A percentile compares a stretch with the other conserved stretches of the same genome.
Conservation (phyloP, 1,284 basidiomycete genomes). For the Chondrostereum purpureum region DNA sequence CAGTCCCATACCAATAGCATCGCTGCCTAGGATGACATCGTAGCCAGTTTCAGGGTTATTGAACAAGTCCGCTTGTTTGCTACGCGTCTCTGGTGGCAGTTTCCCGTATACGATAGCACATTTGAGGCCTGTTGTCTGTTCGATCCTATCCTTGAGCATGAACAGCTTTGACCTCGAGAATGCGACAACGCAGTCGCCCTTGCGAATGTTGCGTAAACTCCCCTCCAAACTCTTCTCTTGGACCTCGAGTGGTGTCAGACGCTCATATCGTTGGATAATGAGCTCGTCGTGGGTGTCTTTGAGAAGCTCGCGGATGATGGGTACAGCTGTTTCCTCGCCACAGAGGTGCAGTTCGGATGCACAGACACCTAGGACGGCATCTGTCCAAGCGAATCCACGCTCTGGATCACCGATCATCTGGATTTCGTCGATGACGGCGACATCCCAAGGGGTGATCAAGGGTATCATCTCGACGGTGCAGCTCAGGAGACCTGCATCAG, state of each 20-base stretch:
- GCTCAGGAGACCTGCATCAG: conserved; percentile 54
- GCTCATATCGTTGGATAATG: conserved; percentile 77
- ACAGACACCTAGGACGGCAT: conserved; percentile 72
- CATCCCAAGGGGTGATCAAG: conserved; percentile 48
- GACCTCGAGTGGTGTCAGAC: conserved; percentile 79
- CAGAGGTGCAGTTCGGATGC: conserved; percentile 91
- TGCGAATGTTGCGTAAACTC: conserved; percentile 58
- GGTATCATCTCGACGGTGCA: conserved; percentile 96
- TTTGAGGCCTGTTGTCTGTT: conserved; percentile 61
- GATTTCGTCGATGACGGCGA: conserved; percentile 95
- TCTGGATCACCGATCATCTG: conserved; percentile 86
- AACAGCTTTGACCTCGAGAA: conserved; percentile 83
- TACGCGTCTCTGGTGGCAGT: conserved; percentile 84
- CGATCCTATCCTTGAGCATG: conserved; percentile 66
- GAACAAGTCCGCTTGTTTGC: conserved; percentile 85
- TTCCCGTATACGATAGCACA: conserved; percentile 90
- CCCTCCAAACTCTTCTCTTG: conserved; percentile 61
- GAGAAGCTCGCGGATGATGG: conserved; percentile 67
- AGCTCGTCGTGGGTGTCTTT: conserved; percentile 79
- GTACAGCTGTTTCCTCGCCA: conserved; percentile 89
- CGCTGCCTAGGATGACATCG: conserved; percentile 86
- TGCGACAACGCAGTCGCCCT: conserved; percentile 90
- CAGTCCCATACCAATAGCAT: conserved; percentile 95
- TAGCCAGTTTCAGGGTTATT: conserved; percentile 74
- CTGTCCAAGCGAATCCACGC: conserved; percentile 83